Percentiles rank a stretch among this genome's conserved stretches.
Conservation (phyloP, 345 rosid genomes). For the Acer saccharum region DNA sequence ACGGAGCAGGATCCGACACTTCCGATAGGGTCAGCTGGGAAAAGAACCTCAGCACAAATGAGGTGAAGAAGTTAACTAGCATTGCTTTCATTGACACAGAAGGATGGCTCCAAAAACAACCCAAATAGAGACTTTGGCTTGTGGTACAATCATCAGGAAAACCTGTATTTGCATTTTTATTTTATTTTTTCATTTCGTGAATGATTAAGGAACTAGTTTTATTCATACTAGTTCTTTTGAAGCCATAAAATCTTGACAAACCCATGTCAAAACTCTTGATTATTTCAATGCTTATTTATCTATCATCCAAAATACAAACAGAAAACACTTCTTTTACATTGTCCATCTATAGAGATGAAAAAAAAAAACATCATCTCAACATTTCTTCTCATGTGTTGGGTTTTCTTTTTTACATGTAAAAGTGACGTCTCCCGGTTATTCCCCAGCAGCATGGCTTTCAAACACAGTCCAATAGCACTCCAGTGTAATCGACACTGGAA, state of each 20-base stretch:
- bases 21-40: slow-evolving; percentile 48
- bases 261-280: neutral
- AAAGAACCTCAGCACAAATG: slow-evolving; percentile 19
- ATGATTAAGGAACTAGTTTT: too few relatives aligned
- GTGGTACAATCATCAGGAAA: too few relatives aligned
- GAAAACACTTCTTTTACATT: neutral
- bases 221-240: too few relatives aligned
- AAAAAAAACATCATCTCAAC: neutral
- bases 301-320: neutral
- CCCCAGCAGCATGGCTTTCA: neutral
- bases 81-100: slow-evolving; percentile 43
- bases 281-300: neutral
- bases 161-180: too few relatives aligned
- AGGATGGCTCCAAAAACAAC: slow-evolving; percentile 46
- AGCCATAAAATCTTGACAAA: too few relatives aligned
- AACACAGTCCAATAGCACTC: neutral
- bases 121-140: too few relatives aligned
- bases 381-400: neutral
- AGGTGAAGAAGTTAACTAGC: slow-evolving; percentile 28
- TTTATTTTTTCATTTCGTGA: too few relatives aligned
- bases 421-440: neutral
- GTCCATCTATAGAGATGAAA: neutral
- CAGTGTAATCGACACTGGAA: neutral
- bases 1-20: slow-evolving; percentile 49
- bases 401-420: neutral